Percentiles rank a stretch among this genome's conserved stretches.
phyloP scores from a whole-genome alignment of 495 filamentous ascomycete genomes.

The Bryoglossum gracile region DNA sequence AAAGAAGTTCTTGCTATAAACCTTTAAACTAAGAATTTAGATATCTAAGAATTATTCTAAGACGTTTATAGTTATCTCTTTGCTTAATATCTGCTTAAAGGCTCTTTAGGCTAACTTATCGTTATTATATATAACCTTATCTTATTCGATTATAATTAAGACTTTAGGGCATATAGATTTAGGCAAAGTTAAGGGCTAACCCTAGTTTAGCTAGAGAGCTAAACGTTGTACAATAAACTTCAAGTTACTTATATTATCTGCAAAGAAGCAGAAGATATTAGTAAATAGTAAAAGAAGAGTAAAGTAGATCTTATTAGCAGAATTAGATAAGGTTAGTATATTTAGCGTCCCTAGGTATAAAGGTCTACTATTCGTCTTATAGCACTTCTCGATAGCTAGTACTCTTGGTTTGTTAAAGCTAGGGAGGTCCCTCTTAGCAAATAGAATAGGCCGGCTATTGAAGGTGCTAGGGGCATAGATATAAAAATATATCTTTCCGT shows the following conservation, averaged over 20 bases:
- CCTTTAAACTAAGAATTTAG: slow-evolving; percentile 22
- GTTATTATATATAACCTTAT: slow-evolving; percentile 3
- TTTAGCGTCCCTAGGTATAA: slow-evolving; percentile 6
- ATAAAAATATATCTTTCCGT: slow-evolving; percentile 20
- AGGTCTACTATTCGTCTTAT: slow-evolving; percentile 13
- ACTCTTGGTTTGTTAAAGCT: neutral
- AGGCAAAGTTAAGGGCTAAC: slow-evolving; percentile 12
- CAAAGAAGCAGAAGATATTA: slow-evolving; percentile 30
- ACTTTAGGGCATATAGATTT: slow-evolving; percentile 16
- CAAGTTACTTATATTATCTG: slow-evolving; percentile 26
- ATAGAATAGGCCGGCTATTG: slow-evolving; percentile 20
- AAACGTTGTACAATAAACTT: slow-evolving; percentile 20
- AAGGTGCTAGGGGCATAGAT: slow-evolving; percentile 18
- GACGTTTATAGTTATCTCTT: slow-evolving; percentile 16
- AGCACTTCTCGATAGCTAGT: slow-evolving; percentile 7
- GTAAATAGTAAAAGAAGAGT: slow-evolving; percentile 28
- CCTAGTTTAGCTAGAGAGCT: slow-evolving; percentile 20
- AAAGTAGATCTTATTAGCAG: slow-evolving; percentile 21
- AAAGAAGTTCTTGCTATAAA: neutral
- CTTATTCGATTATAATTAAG: slow-evolving; percentile 17
- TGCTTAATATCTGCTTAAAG: slow-evolving; percentile 15
- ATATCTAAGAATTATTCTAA: slow-evolving; percentile 21
- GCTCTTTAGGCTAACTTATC: neutral
- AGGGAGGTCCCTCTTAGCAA: slow-evolving; percentile 24
- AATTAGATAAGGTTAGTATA: slow-evolving; percentile 6